Evolutionary conservation across 2,329 filamentous ascomycete species (phyloP).

Genomic region (Mycosphaerelloides madeirae): DNA sequence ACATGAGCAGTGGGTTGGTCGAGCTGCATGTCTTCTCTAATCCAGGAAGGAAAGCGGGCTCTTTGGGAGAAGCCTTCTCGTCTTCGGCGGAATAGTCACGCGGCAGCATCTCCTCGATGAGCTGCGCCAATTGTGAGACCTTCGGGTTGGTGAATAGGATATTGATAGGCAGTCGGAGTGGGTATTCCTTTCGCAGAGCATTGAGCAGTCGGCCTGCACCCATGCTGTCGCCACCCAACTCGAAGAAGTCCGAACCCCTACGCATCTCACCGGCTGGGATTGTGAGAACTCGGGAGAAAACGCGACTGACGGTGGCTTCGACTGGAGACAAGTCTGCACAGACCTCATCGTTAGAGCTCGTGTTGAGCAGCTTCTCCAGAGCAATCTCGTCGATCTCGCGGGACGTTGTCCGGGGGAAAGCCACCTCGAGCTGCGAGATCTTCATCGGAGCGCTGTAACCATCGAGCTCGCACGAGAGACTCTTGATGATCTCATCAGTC

Average conservation of each 20-base stretch:
- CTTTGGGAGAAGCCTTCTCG: constrained; percentile 7
- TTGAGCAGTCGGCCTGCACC: constrained; percentile 51
- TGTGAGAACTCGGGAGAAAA: constrained; percentile 46
- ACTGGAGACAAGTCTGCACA: constrained; percentile 20
- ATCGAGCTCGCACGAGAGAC: constrained; percentile 21
- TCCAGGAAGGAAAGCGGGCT: constrained; percentile 28
- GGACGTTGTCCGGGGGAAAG: constrained; percentile 21
- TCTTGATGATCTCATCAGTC: constrained; percentile 12
- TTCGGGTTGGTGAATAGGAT: constrained; percentile 49
- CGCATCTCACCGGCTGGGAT: constrained; percentile 38
- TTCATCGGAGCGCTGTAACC: constrained; percentile 28
- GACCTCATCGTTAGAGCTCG: background rate
- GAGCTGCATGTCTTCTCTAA: constrained; percentile 46
- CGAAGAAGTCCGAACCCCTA: constrained; percentile 47
- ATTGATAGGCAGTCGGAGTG: constrained; percentile 48
- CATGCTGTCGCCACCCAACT: constrained; percentile 52
- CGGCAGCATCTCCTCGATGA: constrained; percentile 33
- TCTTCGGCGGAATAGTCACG: constrained; percentile 1
- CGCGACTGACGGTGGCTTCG: constrained; percentile 40
- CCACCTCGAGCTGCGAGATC: constrained; percentile 24
- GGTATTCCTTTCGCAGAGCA: constrained; percentile 47
- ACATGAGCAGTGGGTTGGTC: constrained; percentile 46
- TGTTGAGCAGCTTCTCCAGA: constrained; percentile 10
- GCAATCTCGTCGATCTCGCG: constrained; percentile 24
- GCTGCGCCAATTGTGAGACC: constrained; percentile 37